A percentile compares a stretch with the other conserved stretches of the same genome.
Evolutionary conservation across 805 yeast genomes (phyloP).

Genomic region (Barnettozyma wickerhamii): DNA sequence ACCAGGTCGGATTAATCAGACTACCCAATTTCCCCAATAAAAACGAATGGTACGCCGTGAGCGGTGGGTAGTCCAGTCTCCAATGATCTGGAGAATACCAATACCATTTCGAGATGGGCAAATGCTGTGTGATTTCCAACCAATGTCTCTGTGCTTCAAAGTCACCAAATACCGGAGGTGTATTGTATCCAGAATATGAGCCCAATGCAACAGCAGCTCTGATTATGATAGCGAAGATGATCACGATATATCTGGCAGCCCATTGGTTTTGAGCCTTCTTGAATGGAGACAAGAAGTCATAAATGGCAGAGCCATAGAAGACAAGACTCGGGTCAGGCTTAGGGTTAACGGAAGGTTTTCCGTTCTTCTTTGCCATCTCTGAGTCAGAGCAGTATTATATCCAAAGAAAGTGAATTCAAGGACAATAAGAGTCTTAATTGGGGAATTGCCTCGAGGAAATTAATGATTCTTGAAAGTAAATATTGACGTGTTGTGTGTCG

Average conservation of each 20-base stretch:
- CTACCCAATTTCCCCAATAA: slow-evolving; percentile 70
- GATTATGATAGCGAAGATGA: slow-evolving; percentile 68
- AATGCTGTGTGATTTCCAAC: slow-evolving; percentile 83
- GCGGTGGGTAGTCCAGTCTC: slow-evolving; percentile 97
- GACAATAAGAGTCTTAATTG: too few species aligned
- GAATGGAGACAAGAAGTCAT: slow-evolving; percentile 75
- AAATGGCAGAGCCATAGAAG: slow-evolving; percentile 60
- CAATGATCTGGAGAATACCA: slow-evolving; percentile 86
- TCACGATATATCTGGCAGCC: slow-evolving; percentile 77
- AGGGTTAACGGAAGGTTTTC: background rate
- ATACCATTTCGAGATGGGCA: slow-evolving; percentile 81
- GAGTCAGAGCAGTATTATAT: too few species aligned
- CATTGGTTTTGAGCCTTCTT: slow-evolving; percentile 83
- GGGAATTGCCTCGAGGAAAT: too few species aligned
- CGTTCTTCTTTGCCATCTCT: slow-evolving; percentile 1
- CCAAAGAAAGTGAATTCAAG: too few species aligned
- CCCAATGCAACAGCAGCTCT: slow-evolving; percentile 89
- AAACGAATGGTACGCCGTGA: slow-evolving; percentile 92
- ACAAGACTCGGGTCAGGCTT: slow-evolving; percentile 13
- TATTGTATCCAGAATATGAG: slow-evolving; percentile 67
- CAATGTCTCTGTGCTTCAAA: slow-evolving; percentile 98
- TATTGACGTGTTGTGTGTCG: too few species aligned
- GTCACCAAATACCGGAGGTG: slow-evolving; percentile 87
- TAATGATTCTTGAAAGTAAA: too few species aligned
- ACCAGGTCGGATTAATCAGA: slow-evolving; percentile 66